A percentile compares a stretch with the other conserved stretches of the same genome.
Evolutionary conservation across 192 early-diverging fungal species (phyloP).

Genomic region (Kickxella alabastrina): DNA sequence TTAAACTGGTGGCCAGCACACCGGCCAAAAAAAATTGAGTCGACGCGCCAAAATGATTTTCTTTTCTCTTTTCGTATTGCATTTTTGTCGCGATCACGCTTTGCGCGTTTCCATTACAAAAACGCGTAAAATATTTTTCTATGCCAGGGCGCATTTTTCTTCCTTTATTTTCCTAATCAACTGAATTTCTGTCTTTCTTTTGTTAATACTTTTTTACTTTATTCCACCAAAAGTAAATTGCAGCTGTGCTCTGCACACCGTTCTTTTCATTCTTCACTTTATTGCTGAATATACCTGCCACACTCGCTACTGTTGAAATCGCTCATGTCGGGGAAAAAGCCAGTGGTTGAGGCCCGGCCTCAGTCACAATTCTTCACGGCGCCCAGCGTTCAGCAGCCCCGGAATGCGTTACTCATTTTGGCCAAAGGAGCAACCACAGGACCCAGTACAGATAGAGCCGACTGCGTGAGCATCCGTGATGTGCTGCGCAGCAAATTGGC

Average conservation of each 20-base stretch:
- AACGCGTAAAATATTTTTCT: no score
- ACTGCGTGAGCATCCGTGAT: slow-evolving; percentile 40
- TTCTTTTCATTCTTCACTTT: no score
- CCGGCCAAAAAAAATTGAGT: background rate
- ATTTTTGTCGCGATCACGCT: no score
- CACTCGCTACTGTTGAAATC: no score
- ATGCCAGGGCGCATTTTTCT: no score
- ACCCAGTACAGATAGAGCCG: background rate
- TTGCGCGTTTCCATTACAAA: no score
- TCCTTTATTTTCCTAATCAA: slow-evolving; percentile 1
- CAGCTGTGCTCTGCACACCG: no score
- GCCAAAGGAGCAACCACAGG: background rate
- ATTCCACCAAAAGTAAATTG: no score
- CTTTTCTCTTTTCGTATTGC: background rate
- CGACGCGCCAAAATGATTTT: background rate
- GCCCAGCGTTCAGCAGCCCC: slow-evolving; percentile 6
- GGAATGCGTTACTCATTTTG: background rate
- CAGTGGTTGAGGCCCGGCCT: slow-evolving; percentile 21
- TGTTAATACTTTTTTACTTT: no score
- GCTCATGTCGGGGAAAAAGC: slow-evolving; percentile 41
- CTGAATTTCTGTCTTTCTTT: background rate
- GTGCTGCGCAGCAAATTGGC: slow-evolving; percentile 42
- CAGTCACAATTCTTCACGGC: slow-evolving; percentile 50
- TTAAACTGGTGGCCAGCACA: no score
- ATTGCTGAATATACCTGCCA: no score